Evolutionary conservation across 768 basidiomycete genomes (phyloP), one percentile per base, ranked within the genome.

Genomic region (Coprinopsis sp.): DNA sequence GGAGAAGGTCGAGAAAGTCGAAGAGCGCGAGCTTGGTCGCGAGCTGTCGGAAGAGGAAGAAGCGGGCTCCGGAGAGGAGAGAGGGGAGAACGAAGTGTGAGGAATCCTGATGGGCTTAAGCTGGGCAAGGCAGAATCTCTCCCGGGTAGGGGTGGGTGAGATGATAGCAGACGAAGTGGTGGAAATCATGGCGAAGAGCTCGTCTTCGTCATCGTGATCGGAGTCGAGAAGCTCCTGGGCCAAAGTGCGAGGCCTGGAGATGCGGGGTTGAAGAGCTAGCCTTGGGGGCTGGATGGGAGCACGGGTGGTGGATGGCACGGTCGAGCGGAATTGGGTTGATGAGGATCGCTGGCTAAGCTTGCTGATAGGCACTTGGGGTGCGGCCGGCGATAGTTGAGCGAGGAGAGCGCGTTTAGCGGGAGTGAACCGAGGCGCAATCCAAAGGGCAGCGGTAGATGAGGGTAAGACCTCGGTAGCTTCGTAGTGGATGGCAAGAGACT

Each of bases 21-120:
- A 73, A 13, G 65, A 69, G 23, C 69, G 67, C 2, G 71, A 71
- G 58, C 65, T 67, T 4, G 71, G 65, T 6, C 69, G 63, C n/a
- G 71, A 70, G 29, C 60, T 58, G 16, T 51, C 55, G 1, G 58
- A 47, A 10, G 60, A 60, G 13, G 51, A 47, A 18, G n/a, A n/a
- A n/a, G n/a, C n/a, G n/a, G 50, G 44, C 12, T 56, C 57, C 11
- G 57, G 57, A 28, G 54, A 58, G 23, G 60, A 55, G 34, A 61
- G 47, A 16, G 55, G 47, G 22, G 58, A 53, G 45, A 59, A 51
- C 18, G 55, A 37, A n/a, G 51, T 37, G 28, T 39, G 30, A 29
- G 36, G 46, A 53, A 41, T 11, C 42, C 38, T n/a, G 47, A 43
- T 18, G 29, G 51, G 21, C 16, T 36, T 48, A 45, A 16, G 41